Evolutionary conservation across 2,329 filamentous ascomycete genomes (phyloP).

Genomic region (Fusarium drepaniforme): DNA sequence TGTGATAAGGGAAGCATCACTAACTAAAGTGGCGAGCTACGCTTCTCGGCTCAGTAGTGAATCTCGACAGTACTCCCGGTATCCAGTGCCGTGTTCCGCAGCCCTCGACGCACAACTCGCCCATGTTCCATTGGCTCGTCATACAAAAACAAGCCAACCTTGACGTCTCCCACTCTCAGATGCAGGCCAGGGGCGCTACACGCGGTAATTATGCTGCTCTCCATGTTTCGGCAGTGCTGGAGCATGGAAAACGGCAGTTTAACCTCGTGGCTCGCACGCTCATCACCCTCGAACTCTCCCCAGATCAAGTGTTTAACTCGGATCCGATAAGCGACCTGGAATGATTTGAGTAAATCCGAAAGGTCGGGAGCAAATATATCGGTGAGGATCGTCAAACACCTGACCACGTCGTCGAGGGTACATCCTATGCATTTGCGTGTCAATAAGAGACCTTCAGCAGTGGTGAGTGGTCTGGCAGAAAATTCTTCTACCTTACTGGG

Average conservation of each 20-base stretch:
- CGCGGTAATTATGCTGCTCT: background rate
- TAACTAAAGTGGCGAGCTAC: too few relatives aligned
- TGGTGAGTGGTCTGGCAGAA: background rate
- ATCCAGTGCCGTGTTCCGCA: background rate
- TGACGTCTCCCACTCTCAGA: background rate
- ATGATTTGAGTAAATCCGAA: background rate
- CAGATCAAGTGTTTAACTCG: background rate
- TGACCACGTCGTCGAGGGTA: background rate
- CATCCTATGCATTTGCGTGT: background rate
- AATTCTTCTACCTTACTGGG: background rate
- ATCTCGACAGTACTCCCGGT: too few relatives aligned
- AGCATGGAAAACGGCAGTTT: background rate
- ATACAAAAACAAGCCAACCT: background rate
- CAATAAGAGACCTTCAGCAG: background rate
- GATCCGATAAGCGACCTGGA: background rate
- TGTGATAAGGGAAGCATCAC: too few relatives aligned
- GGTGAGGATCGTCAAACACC: background rate
- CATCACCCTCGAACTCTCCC: background rate
- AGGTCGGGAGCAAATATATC: background rate
- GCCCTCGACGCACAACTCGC: background rate
- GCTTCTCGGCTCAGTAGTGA: too few relatives aligned
- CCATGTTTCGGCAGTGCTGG: background rate
- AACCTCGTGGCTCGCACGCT: background rate
- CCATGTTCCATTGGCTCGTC: background rate
- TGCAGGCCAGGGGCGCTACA: fast-evolving